A percentile compares a stretch with the other conserved stretches of the same genome.
Conservation (phyloP, 257 asterid genomes). For the Plantago elongata region DNA sequence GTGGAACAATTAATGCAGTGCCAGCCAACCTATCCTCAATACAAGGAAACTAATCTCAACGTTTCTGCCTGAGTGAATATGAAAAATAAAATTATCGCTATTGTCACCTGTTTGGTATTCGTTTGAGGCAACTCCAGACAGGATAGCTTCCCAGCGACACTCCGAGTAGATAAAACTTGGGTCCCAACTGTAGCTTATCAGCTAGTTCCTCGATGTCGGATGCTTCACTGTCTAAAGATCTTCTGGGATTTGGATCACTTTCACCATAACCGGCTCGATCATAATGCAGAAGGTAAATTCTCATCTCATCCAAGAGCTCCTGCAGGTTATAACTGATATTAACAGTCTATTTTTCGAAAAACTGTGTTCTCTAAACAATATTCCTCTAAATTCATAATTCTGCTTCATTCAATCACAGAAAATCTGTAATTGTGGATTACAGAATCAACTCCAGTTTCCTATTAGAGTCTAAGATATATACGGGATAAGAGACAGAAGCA, state of each 20-base stretch:
- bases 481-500: background rate
- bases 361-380: no score
- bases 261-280: slow-evolving; percentile 97
- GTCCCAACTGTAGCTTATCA: slow-evolving; percentile 59
- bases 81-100: background rate
- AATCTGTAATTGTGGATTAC: no score
- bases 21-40: slow-evolving; percentile 69
- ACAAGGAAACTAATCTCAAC: no score
- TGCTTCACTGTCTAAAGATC: slow-evolving; percentile 75
- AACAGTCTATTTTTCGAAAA: slow-evolving; percentile 10
- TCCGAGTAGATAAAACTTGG: slow-evolving; percentile 66
- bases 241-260: slow-evolving; percentile 74
- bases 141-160: slow-evolving; percentile 71
- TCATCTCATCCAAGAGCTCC: slow-evolving; percentile 57
- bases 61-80: background rate
- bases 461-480: background rate
- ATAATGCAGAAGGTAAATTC: slow-evolving; percentile 51
- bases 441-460: no score
- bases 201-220: slow-evolving; percentile 83
- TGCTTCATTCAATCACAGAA: no score
- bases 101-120: slow-evolving; percentile 69
- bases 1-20: slow-evolving; percentile 72
- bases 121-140: slow-evolving; percentile 61
- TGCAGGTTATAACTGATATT: slow-evolving; percentile 29
- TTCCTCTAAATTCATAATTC: no score